Base-by-base conservation (phyloP, 768 basidiomycete species). In the Psilocybe cubensis region DNA sequence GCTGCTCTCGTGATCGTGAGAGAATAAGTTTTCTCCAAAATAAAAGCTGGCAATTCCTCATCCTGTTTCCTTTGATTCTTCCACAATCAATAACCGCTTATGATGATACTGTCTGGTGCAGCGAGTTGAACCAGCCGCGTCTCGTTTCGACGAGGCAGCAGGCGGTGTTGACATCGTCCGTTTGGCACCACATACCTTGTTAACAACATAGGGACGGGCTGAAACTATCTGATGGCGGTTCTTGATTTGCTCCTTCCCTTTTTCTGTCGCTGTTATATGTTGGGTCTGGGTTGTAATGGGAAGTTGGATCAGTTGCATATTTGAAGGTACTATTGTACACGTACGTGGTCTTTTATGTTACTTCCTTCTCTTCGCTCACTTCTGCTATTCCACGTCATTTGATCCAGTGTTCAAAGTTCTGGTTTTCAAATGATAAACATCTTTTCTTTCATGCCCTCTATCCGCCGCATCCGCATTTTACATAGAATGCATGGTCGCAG, bases 171-270 rank as follows among this genome's bases (percentile, higher is more conserved):
- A 84, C 81, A 80, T 83, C 78, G 83, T 76, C 82, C 81, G 83
- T 84, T 83, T 77, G 83, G 83, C 83, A 80, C 79, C 79, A 71
- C 63, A 60, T 73, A 74, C 74, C 83, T 84, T 84, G 83, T 84
- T 84, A 74, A 62, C 64, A 61, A 59, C 60, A 81, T 79, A 84
- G 83, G 83, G 79, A 84, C 83, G 83, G 80, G 83, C 82, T 74
- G 56, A 58, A 56, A 64, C 58, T 54, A 78, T 83, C 83, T 79
- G 83, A 84, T 64, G 83, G 80, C 79, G 79, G 79, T 71, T 55
- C 52, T 38, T 33, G 31, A 33, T 33, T 35, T 9, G 29, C 31
- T 41, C 27, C 23, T 45, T 18, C 49, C 38, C 23, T 25, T 17
- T 7, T 47, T 29, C 31, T 25, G 35, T 29, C 20, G 17, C 21